Evolutionary conservation across 1,139 yeast species (phyloP).

Genomic region (Geotrichum fermentans): DNA sequence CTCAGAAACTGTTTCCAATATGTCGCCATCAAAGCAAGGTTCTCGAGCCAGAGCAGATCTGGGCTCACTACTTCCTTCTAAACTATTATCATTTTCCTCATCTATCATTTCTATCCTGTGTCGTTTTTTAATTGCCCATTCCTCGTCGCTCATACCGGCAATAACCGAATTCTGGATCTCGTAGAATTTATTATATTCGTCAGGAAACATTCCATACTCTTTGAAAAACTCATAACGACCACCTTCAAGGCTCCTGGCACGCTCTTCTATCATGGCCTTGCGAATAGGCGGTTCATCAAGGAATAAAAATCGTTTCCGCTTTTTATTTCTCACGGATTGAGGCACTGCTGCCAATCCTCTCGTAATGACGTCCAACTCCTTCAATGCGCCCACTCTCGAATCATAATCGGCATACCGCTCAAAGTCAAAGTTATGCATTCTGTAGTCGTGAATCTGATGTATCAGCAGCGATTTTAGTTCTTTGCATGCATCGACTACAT

Average conservation of each 20-base stretch:
- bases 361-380: not conserved
- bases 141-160: too few relatives aligned
- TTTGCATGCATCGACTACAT: not conserved
- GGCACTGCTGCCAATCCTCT: not conserved
- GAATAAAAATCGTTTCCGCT: not conserved
- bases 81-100: not conserved
- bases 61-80: not conserved
- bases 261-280: not conserved
- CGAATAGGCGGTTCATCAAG: constrained; percentile 8
- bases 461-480: not conserved
- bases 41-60: too few relatives aligned
- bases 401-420: not conserved
- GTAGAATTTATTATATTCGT: not conserved
- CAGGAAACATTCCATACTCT: not conserved
- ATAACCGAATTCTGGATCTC: not conserved
- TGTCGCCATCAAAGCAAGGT: too few relatives aligned
- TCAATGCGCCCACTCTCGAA: constrained; percentile 4
- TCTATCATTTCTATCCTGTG: too few relatives aligned
- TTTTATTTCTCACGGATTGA: not conserved
- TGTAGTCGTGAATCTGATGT: constrained; percentile 7
- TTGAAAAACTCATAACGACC: constrained; percentile 1
- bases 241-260: not conserved
- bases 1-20: not conserved
- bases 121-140: too few relatives aligned
- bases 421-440: not conserved